Evolutionary conservation across 2,329 filamentous ascomycete species (phyloP), one percentile per base, ranked within the genome.

Genomic region (Colletotrichum scovillei): DNA sequence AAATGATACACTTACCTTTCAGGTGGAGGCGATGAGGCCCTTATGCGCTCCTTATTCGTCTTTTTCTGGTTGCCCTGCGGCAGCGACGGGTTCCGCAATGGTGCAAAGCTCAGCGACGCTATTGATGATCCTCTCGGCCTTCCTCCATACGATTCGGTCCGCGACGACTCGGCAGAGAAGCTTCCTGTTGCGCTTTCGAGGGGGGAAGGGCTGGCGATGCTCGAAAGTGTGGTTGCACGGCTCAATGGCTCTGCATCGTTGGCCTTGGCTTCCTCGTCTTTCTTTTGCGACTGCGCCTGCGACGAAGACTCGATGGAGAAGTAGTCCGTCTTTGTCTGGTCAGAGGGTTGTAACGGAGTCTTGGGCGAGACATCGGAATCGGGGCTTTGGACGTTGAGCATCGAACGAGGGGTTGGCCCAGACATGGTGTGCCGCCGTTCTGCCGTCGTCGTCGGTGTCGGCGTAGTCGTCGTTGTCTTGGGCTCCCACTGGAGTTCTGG

Each of bases 31-130:
- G 88, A 89, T 49, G 83, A 85, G 28, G 80, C 84, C 67, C 85
- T 80, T 59, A 85, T 84, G 28, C 86, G 83, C 63, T 75, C 79
- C 42, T 82, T 84, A 63, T 82, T 81, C 58, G 86, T 86, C 67
- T 82, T 83, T 72, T 86, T 85, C 72, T 86, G 86, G 4, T 78
- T 75, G 30, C 87, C 87, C 73, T 88, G 87, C 4, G 87, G 87
- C 22, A 89, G 79, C 24, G 81, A 80, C 4, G 85, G 85, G 74
- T 88, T 83, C 0, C 78, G 79, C 32, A 83, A 83, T n/a, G 80
- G 78, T 4, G 83, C 84, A 76, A 89, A 89, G 9, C 82, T 83
- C 65, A 89, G 83, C 16, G 86, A 88, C 35, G 85, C 84, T 38
- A 83, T 78, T 1, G 88, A 89, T 14, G 82, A 82, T 75, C 87